These are phyloP conservation scores for Diphasiastrum complanatum DNA, from an alignment of 83 land plant genomes.

Conservation along the genomic window DNA sequence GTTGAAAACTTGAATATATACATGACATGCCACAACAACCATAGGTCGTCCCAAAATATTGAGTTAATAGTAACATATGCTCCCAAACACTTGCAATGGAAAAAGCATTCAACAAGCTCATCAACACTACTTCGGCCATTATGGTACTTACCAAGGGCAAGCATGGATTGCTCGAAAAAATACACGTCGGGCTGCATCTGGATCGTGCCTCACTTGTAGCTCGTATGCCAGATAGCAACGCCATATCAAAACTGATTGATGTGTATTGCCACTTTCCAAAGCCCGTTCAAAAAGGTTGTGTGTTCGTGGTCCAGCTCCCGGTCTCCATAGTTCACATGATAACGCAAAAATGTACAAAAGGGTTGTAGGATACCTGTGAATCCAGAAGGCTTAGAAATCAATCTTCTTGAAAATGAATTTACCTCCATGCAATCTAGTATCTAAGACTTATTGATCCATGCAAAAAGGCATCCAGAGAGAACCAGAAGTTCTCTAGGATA, in stretches of 20 bases:
- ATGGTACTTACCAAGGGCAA: slow-evolving; percentile 75
- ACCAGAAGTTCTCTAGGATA: too few species aligned
- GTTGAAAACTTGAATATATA: too few species aligned
- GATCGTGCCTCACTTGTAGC: slow-evolving; percentile 36
- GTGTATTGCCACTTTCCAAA: slow-evolving; percentile 47
- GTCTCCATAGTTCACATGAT: slow-evolving; percentile 48
- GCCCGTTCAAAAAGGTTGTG: slow-evolving; percentile 83
- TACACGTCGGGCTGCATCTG: slow-evolving; percentile 65
- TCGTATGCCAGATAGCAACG: slow-evolving; percentile 79
- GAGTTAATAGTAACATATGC: too few species aligned
- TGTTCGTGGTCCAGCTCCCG: slow-evolving; percentile 62
- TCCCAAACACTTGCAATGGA: too few species aligned
- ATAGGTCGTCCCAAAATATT: too few species aligned
- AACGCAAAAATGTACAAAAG: slow-evolving; percentile 68
- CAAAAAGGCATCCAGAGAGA: too few species aligned
- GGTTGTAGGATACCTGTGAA: slow-evolving; percentile 70
- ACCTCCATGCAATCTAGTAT: too few species aligned
- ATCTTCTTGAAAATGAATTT: too few species aligned
- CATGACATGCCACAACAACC: too few species aligned
- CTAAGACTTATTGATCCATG: too few species aligned
- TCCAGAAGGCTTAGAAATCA: too few species aligned
- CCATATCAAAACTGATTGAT: slow-evolving; percentile 80
- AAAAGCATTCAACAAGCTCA: too few species aligned
- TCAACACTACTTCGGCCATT: neutral
- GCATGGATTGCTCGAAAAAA: slow-evolving; percentile 96